Evolutionary conservation across 2,329 filamentous ascomycete species (phyloP).

Genomic region (Neonectria coccinea): DNA sequence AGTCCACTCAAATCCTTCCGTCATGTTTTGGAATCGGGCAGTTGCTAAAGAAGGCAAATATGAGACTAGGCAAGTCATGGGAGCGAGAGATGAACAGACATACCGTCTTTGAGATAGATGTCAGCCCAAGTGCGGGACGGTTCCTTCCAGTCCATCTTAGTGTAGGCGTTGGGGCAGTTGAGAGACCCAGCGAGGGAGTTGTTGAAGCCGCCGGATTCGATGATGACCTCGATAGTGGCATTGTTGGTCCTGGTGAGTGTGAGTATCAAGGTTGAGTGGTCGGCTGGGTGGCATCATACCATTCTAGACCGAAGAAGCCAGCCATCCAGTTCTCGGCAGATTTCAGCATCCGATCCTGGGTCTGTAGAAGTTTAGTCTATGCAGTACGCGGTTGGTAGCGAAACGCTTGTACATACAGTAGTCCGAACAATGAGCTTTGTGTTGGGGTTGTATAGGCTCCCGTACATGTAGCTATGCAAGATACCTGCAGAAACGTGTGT

Average conservation of each 20-base stretch:
- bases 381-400: background rate
- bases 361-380: constrained; percentile 52
- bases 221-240: constrained; percentile 77
- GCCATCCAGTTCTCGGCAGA: constrained; percentile 82
- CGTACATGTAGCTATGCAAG: constrained; percentile 79
- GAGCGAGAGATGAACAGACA: constrained; percentile 14
- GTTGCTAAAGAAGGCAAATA: constrained; percentile 59
- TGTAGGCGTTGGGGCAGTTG: constrained; percentile 72
- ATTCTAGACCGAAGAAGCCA: constrained; percentile 82
- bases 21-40: constrained; percentile 66
- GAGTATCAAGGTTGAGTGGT: constrained; percentile 1
- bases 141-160: constrained; percentile 63
- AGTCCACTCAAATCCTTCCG: constrained; percentile 72
- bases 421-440: constrained; percentile 80
- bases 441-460: constrained; percentile 75
- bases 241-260: constrained; percentile 67
- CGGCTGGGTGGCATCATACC: constrained; percentile 52
- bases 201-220: constrained; percentile 73
- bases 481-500: constrained; percentile 59
- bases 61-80: constrained; percentile 3
- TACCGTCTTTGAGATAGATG: constrained; percentile 72
- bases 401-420: constrained; percentile 58
- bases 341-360: constrained; percentile 82
- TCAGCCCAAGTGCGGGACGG: constrained; percentile 70
- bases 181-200: constrained; percentile 77